phyloP scores from a whole-genome alignment of 1,139 yeast species.

The Blastobotrys aristatus region DNA sequence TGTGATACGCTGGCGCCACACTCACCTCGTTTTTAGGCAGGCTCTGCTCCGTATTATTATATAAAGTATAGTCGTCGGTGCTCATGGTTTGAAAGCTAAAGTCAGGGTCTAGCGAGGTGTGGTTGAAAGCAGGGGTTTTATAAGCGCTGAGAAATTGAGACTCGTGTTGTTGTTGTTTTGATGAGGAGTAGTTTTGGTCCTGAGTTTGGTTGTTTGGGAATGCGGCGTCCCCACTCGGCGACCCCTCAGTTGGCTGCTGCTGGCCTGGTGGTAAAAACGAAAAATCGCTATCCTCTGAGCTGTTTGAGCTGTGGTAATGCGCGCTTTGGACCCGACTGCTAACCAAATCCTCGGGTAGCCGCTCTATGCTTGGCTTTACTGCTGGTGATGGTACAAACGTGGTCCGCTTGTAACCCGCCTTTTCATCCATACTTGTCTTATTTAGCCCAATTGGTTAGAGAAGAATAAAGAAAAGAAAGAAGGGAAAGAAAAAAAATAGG shows the following conservation, averaged over 20 bases:
- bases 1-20: neutral
- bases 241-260: neutral
- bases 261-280: constrained; percentile 4
- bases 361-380: constrained; percentile 6
- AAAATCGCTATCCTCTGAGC: constrained; percentile 9
- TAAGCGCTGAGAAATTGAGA: constrained; percentile 1
- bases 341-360: neutral
- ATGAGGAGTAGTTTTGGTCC: neutral
- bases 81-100: no score
- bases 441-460: neutral
- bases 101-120: no score
- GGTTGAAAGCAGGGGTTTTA: constrained; percentile 9
- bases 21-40: constrained; percentile 6
- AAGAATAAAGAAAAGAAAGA: neutral
- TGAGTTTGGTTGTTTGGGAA: no score
- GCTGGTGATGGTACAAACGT: constrained; percentile 12
- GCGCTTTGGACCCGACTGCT: neutral
- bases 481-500: neutral
- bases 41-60: constrained; percentile 1
- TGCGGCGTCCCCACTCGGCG: no score
- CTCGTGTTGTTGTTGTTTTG: neutral
- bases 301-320: neutral
- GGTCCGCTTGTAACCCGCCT: constrained; percentile 3
- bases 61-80: neutral
- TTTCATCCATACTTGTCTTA: neutral